Conservation (phyloP, 2,329 filamentous ascomycete genomes). For the Ploettnerulaceae sp. region DNA sequence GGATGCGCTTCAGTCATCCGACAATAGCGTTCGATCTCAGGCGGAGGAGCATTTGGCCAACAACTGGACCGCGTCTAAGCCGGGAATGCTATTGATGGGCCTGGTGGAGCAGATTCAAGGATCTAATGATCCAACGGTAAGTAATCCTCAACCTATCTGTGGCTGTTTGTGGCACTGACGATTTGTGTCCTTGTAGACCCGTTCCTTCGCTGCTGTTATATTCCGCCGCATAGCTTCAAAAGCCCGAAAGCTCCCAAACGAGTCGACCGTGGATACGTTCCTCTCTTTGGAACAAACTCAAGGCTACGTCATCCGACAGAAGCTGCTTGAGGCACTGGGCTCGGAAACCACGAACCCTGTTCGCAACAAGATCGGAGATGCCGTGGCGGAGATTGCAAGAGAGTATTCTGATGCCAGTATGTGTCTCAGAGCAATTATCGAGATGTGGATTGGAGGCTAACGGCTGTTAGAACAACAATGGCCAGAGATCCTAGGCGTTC, state of each 20-base stretch:
- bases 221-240: conserved; percentile 93
- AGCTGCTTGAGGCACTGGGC: conserved; percentile 72
- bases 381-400: conserved; percentile 90
- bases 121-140: conserved; percentile 46
- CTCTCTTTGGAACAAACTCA: conserved; percentile 71
- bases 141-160: conserved; percentile 11
- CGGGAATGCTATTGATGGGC: conserved; percentile 88
- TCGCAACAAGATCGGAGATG: conserved; percentile 93
- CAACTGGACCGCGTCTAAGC: conserved; percentile 79
- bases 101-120: conserved; percentile 85
- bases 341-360: conserved; percentile 69
- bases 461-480: conserved; percentile 65
- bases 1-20: conserved; percentile 79
- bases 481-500: conserved; percentile 78
- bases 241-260: conserved; percentile 68
- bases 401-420: conserved; percentile 90
- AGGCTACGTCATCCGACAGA: conserved; percentile 73
- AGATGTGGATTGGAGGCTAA: conserved; percentile 16
- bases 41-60: conserved; percentile 87
- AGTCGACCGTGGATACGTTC: conserved; percentile 77
- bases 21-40: conserved; percentile 78
- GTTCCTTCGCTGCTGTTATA: conserved; percentile 88
- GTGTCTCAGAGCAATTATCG: conserved; percentile 32
- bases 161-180: conserved; percentile 9
- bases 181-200: conserved; percentile 52